Conservation (phyloP, 345 rosid genomes). For the Toxicodendron radicans region DNA sequence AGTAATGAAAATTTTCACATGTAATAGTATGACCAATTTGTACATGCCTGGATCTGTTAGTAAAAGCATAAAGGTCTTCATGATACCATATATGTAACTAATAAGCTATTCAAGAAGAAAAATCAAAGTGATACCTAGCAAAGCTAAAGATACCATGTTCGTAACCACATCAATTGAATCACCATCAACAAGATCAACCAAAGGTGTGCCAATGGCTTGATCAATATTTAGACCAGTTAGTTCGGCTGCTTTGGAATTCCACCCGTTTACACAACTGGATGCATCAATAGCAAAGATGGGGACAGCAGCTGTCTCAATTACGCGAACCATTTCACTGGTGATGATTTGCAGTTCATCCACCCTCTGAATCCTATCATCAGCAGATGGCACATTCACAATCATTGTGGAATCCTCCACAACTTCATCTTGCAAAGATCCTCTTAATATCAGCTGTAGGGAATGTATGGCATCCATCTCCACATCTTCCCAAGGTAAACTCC, state of each 20-base stretch:
- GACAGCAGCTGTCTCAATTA: slow-evolving; percentile 84
- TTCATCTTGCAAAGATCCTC: slow-evolving; percentile 64
- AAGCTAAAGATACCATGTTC: slow-evolving; percentile 50
- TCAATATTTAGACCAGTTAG: slow-evolving; percentile 69
- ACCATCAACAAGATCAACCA: slow-evolving; percentile 53
- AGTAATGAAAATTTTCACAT: slow-evolving; percentile 1
- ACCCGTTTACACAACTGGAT: slow-evolving; percentile 66
- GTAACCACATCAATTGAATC: slow-evolving; percentile 43
- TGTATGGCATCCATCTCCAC: slow-evolving; percentile 88
- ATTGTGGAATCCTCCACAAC: slow-evolving; percentile 44
- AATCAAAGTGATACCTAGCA: slow-evolving; percentile 46
- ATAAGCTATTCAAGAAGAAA: slow-evolving; percentile 18
- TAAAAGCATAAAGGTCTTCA: not conserved
- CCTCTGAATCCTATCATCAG: slow-evolving; percentile 52
- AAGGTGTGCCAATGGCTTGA: slow-evolving; percentile 65
- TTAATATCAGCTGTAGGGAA: slow-evolving; percentile 79
- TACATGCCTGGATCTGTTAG: slow-evolving; percentile 6
- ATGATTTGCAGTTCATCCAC: slow-evolving; percentile 56
- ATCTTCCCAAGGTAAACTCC: slow-evolving; percentile 77
- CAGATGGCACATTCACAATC: slow-evolving; percentile 43
- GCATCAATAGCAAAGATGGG: slow-evolving; percentile 82
- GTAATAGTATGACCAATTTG: not conserved
- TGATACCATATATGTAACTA: not conserved
- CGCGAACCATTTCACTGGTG: slow-evolving; percentile 78
- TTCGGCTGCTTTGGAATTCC: slow-evolving; percentile 81